These are phyloP conservation scores for Malus sylvestris DNA, from an alignment of 306 rosid species.

Conservation along the genomic window DNA sequence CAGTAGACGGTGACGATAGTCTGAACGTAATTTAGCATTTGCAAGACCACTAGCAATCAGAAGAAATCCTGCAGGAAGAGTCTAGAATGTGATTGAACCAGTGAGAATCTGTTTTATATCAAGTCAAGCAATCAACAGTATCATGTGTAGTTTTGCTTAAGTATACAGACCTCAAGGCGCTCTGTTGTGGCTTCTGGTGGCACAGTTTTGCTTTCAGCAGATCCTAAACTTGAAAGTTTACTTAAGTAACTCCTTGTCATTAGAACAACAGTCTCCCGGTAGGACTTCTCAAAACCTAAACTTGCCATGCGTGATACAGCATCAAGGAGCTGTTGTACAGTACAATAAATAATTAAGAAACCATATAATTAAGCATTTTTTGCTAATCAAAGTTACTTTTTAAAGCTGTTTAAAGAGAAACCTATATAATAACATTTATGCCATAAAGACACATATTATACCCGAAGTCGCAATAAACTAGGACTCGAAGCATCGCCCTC, in stretches of 20 bases:
- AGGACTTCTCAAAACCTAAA: constrained; percentile 96
- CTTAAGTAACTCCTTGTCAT: constrained; percentile 92
- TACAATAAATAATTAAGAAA: constrained; percentile 17
- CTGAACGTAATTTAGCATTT: constrained; percentile 62
- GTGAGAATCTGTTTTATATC: constrained; percentile 65
- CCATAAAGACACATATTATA: constrained; percentile 45
- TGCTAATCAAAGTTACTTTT: neutral
- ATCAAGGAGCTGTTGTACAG: constrained; percentile 73
- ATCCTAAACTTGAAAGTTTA: constrained; percentile 83
- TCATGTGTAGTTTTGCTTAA: constrained; percentile 17
- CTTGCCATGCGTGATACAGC: constrained; percentile 97
- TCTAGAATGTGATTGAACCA: constrained; percentile 88
- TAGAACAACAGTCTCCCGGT: constrained; percentile 93
- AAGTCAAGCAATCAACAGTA: constrained; percentile 35
- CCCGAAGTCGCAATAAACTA: constrained; percentile 86
- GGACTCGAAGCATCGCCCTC: constrained; percentile 99
- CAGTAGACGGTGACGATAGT: constrained; percentile 85
- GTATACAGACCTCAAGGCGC: constrained; percentile 77
- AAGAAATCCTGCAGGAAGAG: constrained; percentile 96
- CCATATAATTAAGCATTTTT: constrained; percentile 8
- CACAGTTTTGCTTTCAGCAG: constrained; percentile 86
- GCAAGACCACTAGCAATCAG: constrained; percentile 73
- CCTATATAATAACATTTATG: constrained; percentile 25
- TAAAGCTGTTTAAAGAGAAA: constrained; percentile 3
- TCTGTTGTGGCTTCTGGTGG: constrained; percentile 87